These are phyloP conservation scores for Ramichloridium luteum DNA, from an alignment of 2,329 filamentous ascomycete genomes.

Conservation along the genomic window DNA sequence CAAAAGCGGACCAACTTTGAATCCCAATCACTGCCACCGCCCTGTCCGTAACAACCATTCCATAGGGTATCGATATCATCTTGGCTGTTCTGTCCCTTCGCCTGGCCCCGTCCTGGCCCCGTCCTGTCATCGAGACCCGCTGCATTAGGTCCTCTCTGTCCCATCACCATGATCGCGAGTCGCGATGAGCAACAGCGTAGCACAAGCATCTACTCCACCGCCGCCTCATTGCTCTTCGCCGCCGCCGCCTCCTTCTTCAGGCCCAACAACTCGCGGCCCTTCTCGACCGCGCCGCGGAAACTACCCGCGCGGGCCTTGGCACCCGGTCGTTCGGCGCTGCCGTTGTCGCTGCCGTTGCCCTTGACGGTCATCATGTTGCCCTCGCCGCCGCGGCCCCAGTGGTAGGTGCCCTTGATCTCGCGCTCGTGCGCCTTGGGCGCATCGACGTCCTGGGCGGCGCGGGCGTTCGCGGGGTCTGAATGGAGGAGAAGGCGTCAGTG, in stretches of 20 bases:
- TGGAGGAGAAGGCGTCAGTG: too few relatives aligned
- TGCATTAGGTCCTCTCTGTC: too few relatives aligned
- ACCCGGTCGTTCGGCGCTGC: constrained; percentile 21
- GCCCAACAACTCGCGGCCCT: constrained; percentile 41
- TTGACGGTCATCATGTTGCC: constrained; percentile 49
- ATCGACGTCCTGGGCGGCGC: constrained; percentile 71
- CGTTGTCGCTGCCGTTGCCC: constrained; percentile 19
- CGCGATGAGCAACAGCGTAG: too few relatives aligned
- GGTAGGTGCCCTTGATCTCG: constrained; percentile 47
- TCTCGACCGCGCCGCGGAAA: constrained; percentile 37
- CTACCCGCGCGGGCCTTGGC: constrained; percentile 13
- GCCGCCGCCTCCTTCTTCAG: constrained; percentile 24
- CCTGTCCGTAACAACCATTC: too few relatives aligned
- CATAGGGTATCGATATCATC: too few relatives aligned
- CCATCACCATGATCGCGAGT: too few relatives aligned
- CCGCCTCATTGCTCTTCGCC: constrained; percentile 8
- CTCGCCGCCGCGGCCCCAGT: constrained; percentile 63
- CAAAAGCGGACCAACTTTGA: too few relatives aligned
- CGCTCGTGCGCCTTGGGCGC: constrained; percentile 35
- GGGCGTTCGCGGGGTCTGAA: constrained; percentile 52
- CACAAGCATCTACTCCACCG: constrained; percentile 12
- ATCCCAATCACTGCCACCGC: too few relatives aligned
- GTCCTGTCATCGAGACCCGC: too few relatives aligned
- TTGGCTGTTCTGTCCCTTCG: too few relatives aligned
- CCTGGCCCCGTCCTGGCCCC: too few relatives aligned